Evolutionary conservation across 2,329 filamentous ascomycete species (phyloP), one percentile per base, ranked within the genome.

Genomic region (Pseudogymnoascus sp.): DNA sequence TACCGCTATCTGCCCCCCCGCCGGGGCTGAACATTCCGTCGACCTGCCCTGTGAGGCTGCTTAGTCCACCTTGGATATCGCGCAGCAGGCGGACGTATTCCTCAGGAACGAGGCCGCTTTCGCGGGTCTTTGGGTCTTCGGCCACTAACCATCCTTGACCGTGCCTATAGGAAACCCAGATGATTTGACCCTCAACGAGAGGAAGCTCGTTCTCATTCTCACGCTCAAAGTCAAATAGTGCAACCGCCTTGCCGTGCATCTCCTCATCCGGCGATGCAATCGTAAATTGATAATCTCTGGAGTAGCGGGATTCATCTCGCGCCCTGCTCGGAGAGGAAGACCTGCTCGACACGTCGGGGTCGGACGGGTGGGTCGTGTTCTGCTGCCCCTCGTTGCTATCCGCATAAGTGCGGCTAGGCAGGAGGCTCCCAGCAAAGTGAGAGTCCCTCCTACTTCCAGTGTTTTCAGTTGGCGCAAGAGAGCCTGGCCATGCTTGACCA

Each of bases 111-210:
- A 99, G 81, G 0, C 95, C 95, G 71, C 91, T 96, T 77, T 99
- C 95, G 67, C 86, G 91, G 0, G 92, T 97, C 75, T 91, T 93
- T 11, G 93, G 93, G 71, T 99, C 95, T 77, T 97, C 91, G 3
- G 95, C 95, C 23, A 99, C 95, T 60, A 99, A 82, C 95, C 95
- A 99, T 62, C 95, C 95, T 76, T 97, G 92, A 14, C 93, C 93
- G 72, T 97, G 93, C 45, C 95, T 85, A 75, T 97, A 99, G 14
- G 91, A 96, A 23, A 99, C 93, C 80, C 95, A 89, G 63, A 99
- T 96, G 63, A 97, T 91, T 72, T 99, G 95, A 5, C 95, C 95
- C 76, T 99, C 95, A 0, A 91, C 87, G 55, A 99, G 79, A 3
- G 92, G 91, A 63, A 99, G 79, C 75, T 99, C 95, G 72, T 97